Base-by-base conservation (phyloP, 148 eudicot species). In the Persicaria maculosa region DNA sequence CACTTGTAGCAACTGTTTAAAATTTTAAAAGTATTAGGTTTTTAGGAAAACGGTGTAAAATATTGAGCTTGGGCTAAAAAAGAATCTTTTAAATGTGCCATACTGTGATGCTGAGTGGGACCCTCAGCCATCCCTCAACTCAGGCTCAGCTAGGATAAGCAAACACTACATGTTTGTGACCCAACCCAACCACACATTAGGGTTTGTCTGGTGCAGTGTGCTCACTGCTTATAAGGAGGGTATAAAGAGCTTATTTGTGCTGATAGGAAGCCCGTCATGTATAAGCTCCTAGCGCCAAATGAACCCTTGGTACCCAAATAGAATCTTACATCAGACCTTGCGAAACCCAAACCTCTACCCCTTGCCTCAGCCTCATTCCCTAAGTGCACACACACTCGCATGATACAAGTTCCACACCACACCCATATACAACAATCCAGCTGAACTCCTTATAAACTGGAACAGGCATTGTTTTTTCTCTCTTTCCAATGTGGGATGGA, bases 51-150 rank as follows among this genome's bases (percentile, higher is more conserved):
- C 25, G 4, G 22, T 55, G 61, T 20, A 55, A 55, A 55, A 55
- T 9, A 55, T 55, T 55, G 61, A 55, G 61, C 61, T 55, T n/a
- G 9, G 61, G 61, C 22, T 22, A 5, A n/a, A 55, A 55, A 55
- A 12, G 6, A 55, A 55, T n/a, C 61, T n/a, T 55, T 55, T n/a
- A 9, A 31, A 55, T n/a, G 19, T 9, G 19, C 19, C 55, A 52
- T 52, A 14, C n/a, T 52, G n/a, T 52, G 55, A 20, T 55, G 61
- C 7, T 15, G 36, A 31, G 36, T 31, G 36, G 36, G 36, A 31
- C 61, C 61, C 9, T 55, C 61, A n/a, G 61, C 19, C 61, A 55
- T 55, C 61, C 61, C 61, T 19, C 61, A 55, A 55, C 22, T 55
- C 19, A 55, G 19, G 25, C 25, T 55, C 61, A 55, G 61, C 8